Conservation (phyloP, 2,329 filamentous ascomycete genomes). For the Geosmithia putterillii region DNA sequence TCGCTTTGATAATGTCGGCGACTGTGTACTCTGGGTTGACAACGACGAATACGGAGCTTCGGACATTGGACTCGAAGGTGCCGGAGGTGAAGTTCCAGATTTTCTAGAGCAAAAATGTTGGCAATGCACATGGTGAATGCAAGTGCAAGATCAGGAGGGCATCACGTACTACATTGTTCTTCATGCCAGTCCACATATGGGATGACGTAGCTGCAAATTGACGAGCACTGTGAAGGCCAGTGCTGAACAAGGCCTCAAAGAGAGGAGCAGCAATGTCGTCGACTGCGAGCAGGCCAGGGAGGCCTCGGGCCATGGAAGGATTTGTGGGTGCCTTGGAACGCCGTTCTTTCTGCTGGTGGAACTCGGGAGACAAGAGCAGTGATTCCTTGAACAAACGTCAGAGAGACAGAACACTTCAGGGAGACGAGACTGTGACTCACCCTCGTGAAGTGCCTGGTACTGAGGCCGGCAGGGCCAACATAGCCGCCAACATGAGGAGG, state of each 20-base stretch:
- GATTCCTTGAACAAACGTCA: neutral
- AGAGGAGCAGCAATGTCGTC: neutral
- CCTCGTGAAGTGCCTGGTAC: neutral
- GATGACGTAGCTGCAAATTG: conserved; percentile 1
- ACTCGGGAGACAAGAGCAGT: neutral
- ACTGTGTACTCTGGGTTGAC: conserved; percentile 4
- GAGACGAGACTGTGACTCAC: neutral
- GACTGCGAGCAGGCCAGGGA: neutral
- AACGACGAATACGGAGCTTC: conserved; percentile 2
- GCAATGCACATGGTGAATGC: neutral
- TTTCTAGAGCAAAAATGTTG: neutral
- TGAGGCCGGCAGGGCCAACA: neutral
- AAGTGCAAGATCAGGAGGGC: neutral
- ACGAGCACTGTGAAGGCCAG: conserved; percentile 1
- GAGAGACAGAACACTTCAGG: neutral
- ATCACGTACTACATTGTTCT: neutral
- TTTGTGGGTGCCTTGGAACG: neutral
- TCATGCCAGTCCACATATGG: neutral
- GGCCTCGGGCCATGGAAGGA: neutral
- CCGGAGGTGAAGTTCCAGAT: conserved; percentile 1
- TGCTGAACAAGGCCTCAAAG: conserved; percentile 1
- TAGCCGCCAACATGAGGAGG: neutral
- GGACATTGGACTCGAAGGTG: neutral
- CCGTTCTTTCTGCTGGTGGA: neutral
- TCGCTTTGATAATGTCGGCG: neutral